These are phyloP conservation scores for Meira nashicola DNA, from an alignment of 1,284 basidiomycete species.

Conservation along the genomic window DNA sequence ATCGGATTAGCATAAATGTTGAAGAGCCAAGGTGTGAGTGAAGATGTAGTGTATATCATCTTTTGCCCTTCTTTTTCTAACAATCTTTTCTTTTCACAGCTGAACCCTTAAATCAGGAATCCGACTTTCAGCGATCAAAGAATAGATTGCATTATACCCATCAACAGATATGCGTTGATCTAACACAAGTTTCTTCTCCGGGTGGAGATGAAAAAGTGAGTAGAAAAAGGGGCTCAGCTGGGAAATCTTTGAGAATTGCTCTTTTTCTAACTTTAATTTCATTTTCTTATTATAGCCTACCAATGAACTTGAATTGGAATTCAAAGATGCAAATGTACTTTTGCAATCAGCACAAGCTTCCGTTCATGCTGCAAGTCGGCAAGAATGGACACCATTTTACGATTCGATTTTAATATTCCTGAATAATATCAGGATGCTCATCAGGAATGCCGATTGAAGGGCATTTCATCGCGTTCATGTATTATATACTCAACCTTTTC, in stretches of 20 bases:
- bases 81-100: no score
- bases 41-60: not conserved
- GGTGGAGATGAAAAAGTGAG: constrained; percentile 30
- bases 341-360: constrained; percentile 52
- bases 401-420: constrained; percentile 44
- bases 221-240: no score
- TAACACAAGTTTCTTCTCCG: constrained; percentile 72
- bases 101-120: constrained; percentile 11
- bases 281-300: constrained; percentile 5
- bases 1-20: constrained; percentile 81
- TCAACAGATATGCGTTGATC: constrained; percentile 84
- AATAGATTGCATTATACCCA: constrained; percentile 88
- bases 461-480: not conserved
- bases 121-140: constrained; percentile 63
- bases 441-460: constrained; percentile 22
- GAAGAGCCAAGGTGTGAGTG: constrained; percentile 59
- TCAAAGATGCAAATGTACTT: constrained; percentile 56
- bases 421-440: constrained; percentile 49
- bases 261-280: not conserved
- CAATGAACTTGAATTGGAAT: constrained; percentile 62
- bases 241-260: not conserved
- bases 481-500: not conserved
- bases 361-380: constrained; percentile 10
- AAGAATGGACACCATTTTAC: constrained; percentile 46
- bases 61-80: not conserved